Evolutionary conservation across 1,139 yeast species (phyloP).

Genomic region (Zhuliangozyma parablackwelliae): DNA sequence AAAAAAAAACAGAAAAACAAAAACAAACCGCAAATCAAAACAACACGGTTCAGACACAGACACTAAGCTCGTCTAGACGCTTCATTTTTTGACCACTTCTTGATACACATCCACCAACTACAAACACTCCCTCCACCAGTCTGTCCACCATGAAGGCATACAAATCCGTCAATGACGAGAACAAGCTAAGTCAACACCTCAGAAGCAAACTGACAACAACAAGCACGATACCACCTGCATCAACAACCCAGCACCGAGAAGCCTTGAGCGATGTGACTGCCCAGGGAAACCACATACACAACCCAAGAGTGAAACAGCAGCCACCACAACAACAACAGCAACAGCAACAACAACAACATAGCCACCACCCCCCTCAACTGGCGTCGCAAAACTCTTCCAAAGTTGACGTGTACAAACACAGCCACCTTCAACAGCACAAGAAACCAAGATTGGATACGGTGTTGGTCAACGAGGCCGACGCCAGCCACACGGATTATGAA

Average conservation of each 20-base stretch:
- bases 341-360: constrained; percentile 9
- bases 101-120: neutral
- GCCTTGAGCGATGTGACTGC: constrained; percentile 30
- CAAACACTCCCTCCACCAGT: no score
- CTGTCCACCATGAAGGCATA: constrained; percentile 7
- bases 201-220: constrained; percentile 3
- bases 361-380: constrained; percentile 3
- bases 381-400: constrained; percentile 10
- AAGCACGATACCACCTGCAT: constrained; percentile 1
- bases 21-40: no score
- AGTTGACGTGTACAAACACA: constrained; percentile 19
- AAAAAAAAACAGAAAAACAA: no score
- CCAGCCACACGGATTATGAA: constrained; percentile 6
- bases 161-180: constrained; percentile 10
- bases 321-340: constrained; percentile 6
- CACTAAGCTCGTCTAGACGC: no score
- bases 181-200: constrained; percentile 7
- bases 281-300: constrained; percentile 15
- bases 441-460: constrained; percentile 20
- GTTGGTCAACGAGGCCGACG: constrained; percentile 1
- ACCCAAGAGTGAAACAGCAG: constrained; percentile 4
- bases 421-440: constrained; percentile 17
- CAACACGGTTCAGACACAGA: no score
- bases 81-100: neutral
- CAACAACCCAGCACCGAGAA: constrained; percentile 16